Base-by-base conservation (phyloP, 1,284 basidiomycete species). In the Schizophyllum amplum region DNA sequence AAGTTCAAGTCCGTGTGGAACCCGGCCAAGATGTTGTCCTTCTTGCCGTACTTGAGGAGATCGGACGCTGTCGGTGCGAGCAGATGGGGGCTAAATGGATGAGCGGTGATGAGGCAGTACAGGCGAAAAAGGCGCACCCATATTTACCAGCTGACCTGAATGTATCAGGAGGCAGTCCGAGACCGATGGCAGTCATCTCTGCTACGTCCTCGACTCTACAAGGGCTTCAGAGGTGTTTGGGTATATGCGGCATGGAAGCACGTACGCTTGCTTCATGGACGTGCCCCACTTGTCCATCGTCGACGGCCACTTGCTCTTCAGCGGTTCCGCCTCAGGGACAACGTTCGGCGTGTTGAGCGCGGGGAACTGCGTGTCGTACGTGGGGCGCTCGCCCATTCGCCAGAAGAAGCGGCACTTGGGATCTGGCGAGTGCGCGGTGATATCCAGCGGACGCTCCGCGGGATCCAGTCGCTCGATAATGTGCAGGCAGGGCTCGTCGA, bases 361-460 rank as follows among this genome's bases (percentile, higher is more conserved):
- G 0, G 90, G 88, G 67, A 86, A 94, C 51, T 78, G 75, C 0
- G 90, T 92, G 64, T 86, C 75, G 64, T 92, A 90, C 0, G 91
- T 89, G 0, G 91, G 89, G 9, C 72, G 72, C 55, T 83, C 77
- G 59, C 82, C 79, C 92, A 94, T 94, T 64, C 82, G 87, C 82
- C 91, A 93, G 72, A 95, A 95, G 78, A 94, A 94, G 63, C 93
- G 81, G 67, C 91, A 94, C 71, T 96, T 96, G 0, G 93, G 94
- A 68, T 96, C 93, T 0, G 92, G 90, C 9, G 80, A 77, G 63
- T 93, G 88, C 1, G 76, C 84, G 24, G 75, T 76, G 58, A 90
- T 84, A 68, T 96, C 94, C 51, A 96, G 70, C 1, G 94, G 93
- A 33, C 94, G 72, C 66, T 96, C 90, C 0, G 77, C 72, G 1